Conservation (phyloP, 2,329 filamentous ascomycete genomes). For the Gnomoniopsis sp. region DNA sequence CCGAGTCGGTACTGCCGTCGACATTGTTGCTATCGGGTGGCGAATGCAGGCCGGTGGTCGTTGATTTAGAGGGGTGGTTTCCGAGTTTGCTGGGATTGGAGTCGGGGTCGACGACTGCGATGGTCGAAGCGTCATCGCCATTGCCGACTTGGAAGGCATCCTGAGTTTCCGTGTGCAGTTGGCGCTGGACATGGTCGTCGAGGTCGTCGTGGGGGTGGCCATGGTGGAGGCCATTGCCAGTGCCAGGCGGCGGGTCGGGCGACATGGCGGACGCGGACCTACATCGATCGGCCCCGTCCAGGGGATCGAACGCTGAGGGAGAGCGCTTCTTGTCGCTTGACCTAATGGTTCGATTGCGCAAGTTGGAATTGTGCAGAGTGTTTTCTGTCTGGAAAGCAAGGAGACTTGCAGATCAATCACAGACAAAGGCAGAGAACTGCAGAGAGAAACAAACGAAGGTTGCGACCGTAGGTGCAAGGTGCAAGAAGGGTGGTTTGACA, state of each 20-base stretch:
- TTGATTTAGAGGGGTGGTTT: conserved; percentile 32
- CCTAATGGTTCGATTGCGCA: not conserved
- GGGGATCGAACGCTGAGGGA: conserved; percentile 1
- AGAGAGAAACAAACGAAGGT: not conserved
- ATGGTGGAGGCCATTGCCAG: conserved; percentile 22
- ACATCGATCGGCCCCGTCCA: conserved; percentile 36
- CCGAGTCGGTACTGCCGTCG: conserved; percentile 56
- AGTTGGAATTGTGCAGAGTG: not conserved
- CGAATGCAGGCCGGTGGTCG: conserved; percentile 54
- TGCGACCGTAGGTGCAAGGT: not conserved
- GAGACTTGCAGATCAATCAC: not conserved
- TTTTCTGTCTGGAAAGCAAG: not conserved
- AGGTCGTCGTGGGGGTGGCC: conserved; percentile 14
- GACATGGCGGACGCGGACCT: conserved; percentile 46
- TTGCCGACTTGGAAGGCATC: conserved; percentile 64
- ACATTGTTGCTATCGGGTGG: conserved; percentile 63
- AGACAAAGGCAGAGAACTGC: not conserved
- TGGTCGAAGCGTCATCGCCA: conserved; percentile 29
- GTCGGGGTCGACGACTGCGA: conserved; percentile 28
- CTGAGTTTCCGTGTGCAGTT: conserved; percentile 45
- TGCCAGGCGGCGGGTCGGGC: conserved; percentile 48
- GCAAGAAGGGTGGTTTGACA: not conserved
- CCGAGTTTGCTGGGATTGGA: not conserved
- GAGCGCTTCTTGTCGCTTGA: not conserved
- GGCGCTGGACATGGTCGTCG: conserved; percentile 26